Evolutionary conservation across 306 rosid species (phyloP).

Genomic region (Cyclanthera cordifolia): DNA sequence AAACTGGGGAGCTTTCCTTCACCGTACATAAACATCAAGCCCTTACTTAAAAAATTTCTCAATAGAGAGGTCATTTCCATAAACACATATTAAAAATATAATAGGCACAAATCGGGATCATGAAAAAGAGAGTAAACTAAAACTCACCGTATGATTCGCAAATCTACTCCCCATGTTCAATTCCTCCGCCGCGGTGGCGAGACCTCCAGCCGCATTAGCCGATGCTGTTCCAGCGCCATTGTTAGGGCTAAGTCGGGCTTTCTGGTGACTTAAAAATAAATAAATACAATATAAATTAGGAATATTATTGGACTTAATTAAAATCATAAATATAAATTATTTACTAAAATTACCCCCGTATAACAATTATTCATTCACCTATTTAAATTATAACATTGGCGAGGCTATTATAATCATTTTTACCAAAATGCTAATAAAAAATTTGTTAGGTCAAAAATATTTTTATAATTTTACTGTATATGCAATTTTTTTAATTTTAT

Average conservation of each 20-base stretch:
- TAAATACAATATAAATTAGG: too few species aligned
- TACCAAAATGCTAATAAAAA: too few species aligned
- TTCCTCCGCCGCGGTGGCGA: constrained; percentile 31
- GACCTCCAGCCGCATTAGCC: constrained; percentile 19
- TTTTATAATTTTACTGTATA: too few species aligned
- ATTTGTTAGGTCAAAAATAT: too few species aligned
- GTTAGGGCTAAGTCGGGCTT: constrained; percentile 73
- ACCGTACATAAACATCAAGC: not conserved
- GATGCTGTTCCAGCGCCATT: constrained; percentile 19
- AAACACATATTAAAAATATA: not conserved
- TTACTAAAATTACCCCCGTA: too few species aligned
- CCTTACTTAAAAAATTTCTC: not conserved
- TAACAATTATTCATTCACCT: too few species aligned
- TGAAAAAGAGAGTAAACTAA: not conserved
- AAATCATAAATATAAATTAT: too few species aligned
- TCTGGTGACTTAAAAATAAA: too few species aligned
- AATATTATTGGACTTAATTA: too few species aligned
- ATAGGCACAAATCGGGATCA: constrained; percentile 15
- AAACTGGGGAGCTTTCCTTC: not conserved
- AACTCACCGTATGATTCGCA: constrained; percentile 73
- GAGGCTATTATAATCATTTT: too few species aligned
- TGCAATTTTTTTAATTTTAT: too few species aligned
- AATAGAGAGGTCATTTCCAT: not conserved
- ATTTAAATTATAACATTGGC: too few species aligned
- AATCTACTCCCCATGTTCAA: constrained; percentile 41